phyloP scores from a whole-genome alignment of 2,329 filamentous ascomycete species.

The Sporothrix inflata region DNA sequence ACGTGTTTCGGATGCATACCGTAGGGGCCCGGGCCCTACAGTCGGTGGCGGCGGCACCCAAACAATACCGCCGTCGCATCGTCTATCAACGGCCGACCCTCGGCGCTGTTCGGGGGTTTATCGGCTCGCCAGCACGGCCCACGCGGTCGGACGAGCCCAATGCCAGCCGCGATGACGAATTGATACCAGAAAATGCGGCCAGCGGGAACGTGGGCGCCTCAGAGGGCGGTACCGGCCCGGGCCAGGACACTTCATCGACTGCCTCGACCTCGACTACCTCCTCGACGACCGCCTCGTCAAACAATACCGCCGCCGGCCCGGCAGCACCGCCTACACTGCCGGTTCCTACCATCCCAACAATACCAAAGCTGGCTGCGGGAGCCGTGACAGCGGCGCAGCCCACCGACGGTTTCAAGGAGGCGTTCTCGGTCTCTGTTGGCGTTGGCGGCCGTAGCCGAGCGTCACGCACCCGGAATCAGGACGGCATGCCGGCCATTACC shows the following conservation, averaged over 20 bases:
- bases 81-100: not conserved
- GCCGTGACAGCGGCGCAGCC: not conserved
- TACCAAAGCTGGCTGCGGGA: not conserved
- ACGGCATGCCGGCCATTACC: constrained; percentile 50
- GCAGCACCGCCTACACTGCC: not conserved
- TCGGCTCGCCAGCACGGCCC: constrained; percentile 16
- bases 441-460: constrained; percentile 28
- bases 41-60: constrained; percentile 29
- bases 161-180: constrained; percentile 6
- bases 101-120: constrained; percentile 20
- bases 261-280: not conserved
- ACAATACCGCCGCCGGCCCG: not conserved
- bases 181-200: not conserved
- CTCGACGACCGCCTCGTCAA: not conserved
- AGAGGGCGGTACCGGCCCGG: not conserved
- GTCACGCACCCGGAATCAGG: not conserved
- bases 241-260: not conserved
- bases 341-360: not conserved
- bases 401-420: constrained; percentile 20
- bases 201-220: not conserved
- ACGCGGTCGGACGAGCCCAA: constrained; percentile 27
- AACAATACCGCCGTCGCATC: constrained; percentile 19
- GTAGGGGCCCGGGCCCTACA: constrained; percentile 37
- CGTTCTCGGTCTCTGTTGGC: constrained; percentile 37
- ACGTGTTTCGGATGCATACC: constrained; percentile 37